phyloP scores from a whole-genome alignment of 768 basidiomycete species.

The Suillus ampliporus region DNA sequence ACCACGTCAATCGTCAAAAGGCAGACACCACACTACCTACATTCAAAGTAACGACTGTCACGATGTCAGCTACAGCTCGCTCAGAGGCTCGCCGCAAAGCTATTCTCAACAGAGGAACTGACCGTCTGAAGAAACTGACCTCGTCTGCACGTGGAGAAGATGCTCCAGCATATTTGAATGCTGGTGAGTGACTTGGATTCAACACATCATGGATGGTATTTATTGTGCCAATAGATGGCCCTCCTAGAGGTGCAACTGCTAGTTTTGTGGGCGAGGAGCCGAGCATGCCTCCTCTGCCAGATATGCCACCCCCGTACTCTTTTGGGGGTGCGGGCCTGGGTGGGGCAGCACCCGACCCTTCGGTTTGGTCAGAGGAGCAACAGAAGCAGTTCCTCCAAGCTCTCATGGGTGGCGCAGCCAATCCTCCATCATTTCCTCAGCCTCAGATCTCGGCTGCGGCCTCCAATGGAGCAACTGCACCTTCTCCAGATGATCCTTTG shows the following conservation, averaged over 20 bases:
- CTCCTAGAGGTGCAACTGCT: constrained; percentile 23
- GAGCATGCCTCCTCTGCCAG: constrained; percentile 34
- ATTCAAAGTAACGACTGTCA: constrained; percentile 19
- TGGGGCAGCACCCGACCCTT: constrained; percentile 49
- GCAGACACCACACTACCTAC: neutral
- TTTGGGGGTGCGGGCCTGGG: constrained; percentile 26
- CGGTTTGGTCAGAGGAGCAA: constrained; percentile 71
- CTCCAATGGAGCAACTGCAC: constrained; percentile 24
- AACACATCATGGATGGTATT: neutral
- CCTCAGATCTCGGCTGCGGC: constrained; percentile 7
- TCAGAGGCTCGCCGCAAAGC: constrained; percentile 82
- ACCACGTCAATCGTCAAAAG: constrained; percentile 9
- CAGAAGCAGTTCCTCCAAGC: constrained; percentile 73
- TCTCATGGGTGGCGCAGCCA: constrained; percentile 49
- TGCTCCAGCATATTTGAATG: constrained; percentile 56
- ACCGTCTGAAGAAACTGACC: constrained; percentile 81
- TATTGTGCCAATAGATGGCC: constrained; percentile 15
- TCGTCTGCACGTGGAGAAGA: constrained; percentile 77
- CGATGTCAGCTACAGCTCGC: constrained; percentile 61
- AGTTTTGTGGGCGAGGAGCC: constrained; percentile 45
- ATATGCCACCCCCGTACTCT: constrained; percentile 30
- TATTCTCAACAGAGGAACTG: constrained; percentile 71
- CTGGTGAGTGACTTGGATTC: constrained; percentile 41
- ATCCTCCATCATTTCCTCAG: constrained; percentile 33
- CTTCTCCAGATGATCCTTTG: constrained; percentile 49